A percentile compares a stretch with the other conserved stretches of the same genome.
Evolutionary conservation across 2,329 filamentous ascomycete species (phyloP).

Genomic region (Helminthosporium solani): DNA sequence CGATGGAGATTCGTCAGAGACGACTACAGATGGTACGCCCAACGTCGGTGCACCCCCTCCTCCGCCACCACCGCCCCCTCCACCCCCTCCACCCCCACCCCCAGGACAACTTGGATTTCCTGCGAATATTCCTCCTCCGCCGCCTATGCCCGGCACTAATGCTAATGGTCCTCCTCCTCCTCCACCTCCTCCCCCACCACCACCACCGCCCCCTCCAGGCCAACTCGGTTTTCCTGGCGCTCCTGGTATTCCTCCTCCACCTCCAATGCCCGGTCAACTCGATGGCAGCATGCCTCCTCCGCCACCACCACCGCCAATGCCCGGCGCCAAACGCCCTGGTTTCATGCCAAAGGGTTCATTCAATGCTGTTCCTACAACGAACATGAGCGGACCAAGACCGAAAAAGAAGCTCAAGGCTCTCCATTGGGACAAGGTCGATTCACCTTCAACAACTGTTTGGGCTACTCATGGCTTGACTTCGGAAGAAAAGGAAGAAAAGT

Average conservation of each 20-base stretch:
- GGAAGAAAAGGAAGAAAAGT: conserved; percentile 91
- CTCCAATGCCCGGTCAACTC: conserved; percentile 52
- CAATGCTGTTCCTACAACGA: conserved; percentile 58
- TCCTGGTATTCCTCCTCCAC: conserved; percentile 42
- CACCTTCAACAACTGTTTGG: conserved; percentile 90
- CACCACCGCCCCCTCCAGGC: conserved; percentile 46
- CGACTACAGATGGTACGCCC: conserved; percentile 36
- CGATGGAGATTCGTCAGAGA: conserved; percentile 62
- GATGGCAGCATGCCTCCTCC: conserved; percentile 49
- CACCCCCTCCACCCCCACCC: conserved; percentile 52
- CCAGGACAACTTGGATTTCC: conserved; percentile 42
- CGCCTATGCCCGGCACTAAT: conserved; percentile 50
- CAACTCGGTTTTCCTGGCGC: conserved; percentile 46
- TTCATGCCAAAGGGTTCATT: conserved; percentile 68
- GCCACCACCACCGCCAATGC: conserved; percentile 58
- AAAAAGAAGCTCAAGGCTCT: conserved; percentile 99
- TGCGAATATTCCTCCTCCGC: conserved; percentile 44
- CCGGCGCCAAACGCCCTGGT: conserved; percentile 62
- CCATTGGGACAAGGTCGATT: conserved; percentile 98
- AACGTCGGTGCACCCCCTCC: conserved; percentile 61
- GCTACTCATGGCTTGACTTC: conserved; percentile 81
- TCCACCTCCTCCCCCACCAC: conserved; percentile 47
- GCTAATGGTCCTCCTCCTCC: conserved; percentile 48
- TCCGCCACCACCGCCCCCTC: conserved; percentile 40
- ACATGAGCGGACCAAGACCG: conserved; percentile 77